Base-by-base conservation (phyloP, 1,139 yeast genomes). In the Hemisphaericaspora xylanilytica region DNA sequence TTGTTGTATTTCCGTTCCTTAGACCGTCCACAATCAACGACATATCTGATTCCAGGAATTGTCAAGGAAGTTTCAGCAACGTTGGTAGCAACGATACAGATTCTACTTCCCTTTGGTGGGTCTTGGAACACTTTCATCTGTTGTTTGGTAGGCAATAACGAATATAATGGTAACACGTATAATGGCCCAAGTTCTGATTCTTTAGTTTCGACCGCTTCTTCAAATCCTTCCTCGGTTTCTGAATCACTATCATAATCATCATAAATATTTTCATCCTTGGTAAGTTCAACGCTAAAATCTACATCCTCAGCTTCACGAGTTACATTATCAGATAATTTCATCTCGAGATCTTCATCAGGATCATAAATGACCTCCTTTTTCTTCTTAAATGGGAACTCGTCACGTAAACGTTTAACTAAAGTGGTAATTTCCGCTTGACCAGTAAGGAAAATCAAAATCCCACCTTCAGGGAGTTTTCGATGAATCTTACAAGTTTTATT, bases 11-110 rank as follows among this genome's bases (percentile, higher is more conserved):
- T 81, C 39, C 97, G 75, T 58, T 90, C 97, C 53, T 94, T 94
- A 1, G 95, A 76, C 45, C 97, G 76, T 13, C 99, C 99, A 63
- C 95, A 80, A 59, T 94, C 99, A 32, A 94, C 88, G 21, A 94
- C 98, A 55, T 94, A 94, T 43, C 95, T 72, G 24, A 94, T 87
- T 7, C 96, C 95, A 0, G 98, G 98, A 49, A 94, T 94, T 0
- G 99, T 94, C 59, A 94, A 74, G 3, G 97, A 88, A 0, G 99
- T 94, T 62, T 94, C 99, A 0, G 99, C 98, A 41, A 94, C 96
- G 58, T 94, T 94, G 2, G 99, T 94, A 2, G 99, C 96, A 17
- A 94, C 87, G 35, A 94, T 85, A 67, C 97, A 90, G 8, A 92
- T 60, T 52, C 99, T 73, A 29, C 90, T 75, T 1, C 95, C 96